phyloP scores from a whole-genome alignment of 176 grass and related monocot genomes.

The Aegilops umbellulata region DNA sequence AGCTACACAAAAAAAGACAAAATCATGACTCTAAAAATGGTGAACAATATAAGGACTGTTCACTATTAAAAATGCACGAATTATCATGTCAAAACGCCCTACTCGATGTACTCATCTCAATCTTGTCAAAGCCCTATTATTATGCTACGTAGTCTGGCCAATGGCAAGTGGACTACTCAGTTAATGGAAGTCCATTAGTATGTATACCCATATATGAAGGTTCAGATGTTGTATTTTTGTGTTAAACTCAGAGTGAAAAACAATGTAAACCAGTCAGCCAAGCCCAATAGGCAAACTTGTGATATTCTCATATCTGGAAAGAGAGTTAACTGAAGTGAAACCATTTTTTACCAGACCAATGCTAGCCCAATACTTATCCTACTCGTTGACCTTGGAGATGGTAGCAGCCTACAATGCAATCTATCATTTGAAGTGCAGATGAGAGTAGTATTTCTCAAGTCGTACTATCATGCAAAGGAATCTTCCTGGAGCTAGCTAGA shows the following conservation, averaged over 20 bases:
- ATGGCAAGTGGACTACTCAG: not conserved
- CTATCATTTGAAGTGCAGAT: not conserved
- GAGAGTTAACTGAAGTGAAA: not conserved
- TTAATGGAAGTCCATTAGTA: not conserved
- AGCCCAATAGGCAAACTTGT: not conserved
- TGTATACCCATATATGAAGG: not conserved
- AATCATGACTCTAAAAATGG: too few relatives aligned
- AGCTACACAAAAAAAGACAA: too few relatives aligned
- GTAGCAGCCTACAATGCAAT: not conserved
- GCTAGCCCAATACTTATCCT: not conserved
- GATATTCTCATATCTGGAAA: not conserved
- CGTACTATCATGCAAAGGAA: slow-evolving; percentile 18
- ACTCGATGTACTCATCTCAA: not conserved
- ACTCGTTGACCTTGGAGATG: not conserved
- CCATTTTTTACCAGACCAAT: not conserved
- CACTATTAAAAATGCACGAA: too few relatives aligned
- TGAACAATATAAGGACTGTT: too few relatives aligned
- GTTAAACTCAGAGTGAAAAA: not conserved
- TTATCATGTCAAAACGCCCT: too few relatives aligned
- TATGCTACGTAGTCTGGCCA: slow-evolving; percentile 2
- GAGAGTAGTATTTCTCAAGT: not conserved
- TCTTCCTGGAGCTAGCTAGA: slow-evolving; percentile 34
- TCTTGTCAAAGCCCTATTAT: slow-evolving; percentile 1
- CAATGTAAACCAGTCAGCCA: not conserved
- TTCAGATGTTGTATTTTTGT: not conserved